Conservation (phyloP, 2,329 filamentous ascomycete genomes). For the Emydomyces testavorans region DNA sequence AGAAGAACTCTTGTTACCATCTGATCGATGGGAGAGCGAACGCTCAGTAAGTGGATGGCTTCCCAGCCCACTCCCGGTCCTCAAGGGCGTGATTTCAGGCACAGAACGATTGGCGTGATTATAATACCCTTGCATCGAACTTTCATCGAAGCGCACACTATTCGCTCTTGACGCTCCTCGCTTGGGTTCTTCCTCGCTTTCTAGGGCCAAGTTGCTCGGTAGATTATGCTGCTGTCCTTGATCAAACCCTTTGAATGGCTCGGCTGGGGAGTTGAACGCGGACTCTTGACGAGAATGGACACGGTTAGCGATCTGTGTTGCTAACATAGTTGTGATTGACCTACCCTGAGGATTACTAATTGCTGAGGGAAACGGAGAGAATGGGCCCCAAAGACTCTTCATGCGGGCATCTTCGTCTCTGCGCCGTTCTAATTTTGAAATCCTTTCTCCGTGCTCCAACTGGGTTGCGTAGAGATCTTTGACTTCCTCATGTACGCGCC, state of each 20-base stretch:
- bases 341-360: slow-evolving; percentile 74
- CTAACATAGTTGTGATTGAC: slow-evolving; percentile 20
- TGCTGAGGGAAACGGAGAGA: slow-evolving; percentile 78
- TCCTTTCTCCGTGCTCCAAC: slow-evolving; percentile 49
- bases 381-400: slow-evolving; percentile 78
- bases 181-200: slow-evolving; percentile 73
- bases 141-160: slow-evolving; percentile 95
- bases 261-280: slow-evolving; percentile 63
- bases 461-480: slow-evolving; percentile 50
- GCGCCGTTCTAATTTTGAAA: slow-evolving; percentile 50
- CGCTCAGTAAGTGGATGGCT: slow-evolving; percentile 77
- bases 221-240: slow-evolving; percentile 68
- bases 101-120: slow-evolving; percentile 71
- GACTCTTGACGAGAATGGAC: slow-evolving; percentile 46
- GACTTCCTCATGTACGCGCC: slow-evolving; percentile 53
- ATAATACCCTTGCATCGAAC: slow-evolving; percentile 83
- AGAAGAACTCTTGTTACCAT: slow-evolving; percentile 88
- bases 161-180: slow-evolving; percentile 87
- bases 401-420: slow-evolving; percentile 52
- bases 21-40: slow-evolving; percentile 86
- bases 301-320: neutral
- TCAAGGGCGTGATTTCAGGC: slow-evolving; percentile 64
- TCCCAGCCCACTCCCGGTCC: slow-evolving; percentile 69
- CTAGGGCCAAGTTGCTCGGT: slow-evolving; percentile 69
- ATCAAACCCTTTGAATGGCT: slow-evolving; percentile 83